Evolutionary conservation across 2,329 filamentous ascomycete species (phyloP), one percentile per base, ranked within the genome.

Genomic region (Diaporthe nobilis): DNA sequence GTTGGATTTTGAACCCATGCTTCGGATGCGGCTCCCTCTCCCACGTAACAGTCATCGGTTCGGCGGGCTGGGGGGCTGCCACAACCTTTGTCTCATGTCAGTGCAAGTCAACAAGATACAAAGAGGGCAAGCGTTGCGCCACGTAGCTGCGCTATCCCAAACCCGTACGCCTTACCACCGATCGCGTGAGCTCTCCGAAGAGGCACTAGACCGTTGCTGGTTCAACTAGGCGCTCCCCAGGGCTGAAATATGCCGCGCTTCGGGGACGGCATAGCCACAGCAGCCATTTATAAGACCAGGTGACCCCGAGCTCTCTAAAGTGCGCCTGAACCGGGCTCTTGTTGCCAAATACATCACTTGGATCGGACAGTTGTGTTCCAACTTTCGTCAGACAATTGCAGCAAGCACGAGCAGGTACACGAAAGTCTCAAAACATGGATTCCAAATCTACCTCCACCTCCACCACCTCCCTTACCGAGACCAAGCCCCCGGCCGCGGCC

Each of bases 361-460:
- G 12, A 31, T 1, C 2, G 2, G 28, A 6, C 22, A 1, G 12
- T 42, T 44, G 20, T 8, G 3, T 42, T 42, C 13, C 39, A 5
- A 37, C 2, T 3, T 10, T 37, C 2, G 4, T n/a, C 22, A 6
- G 20, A 39, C 4, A 39, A 22, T 2, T 9, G 82, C 80, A 82
- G 81, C 10, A 80, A 80, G 39, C 79, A 58, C 55, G 9, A 61
- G 13, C n/a, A 25, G n/a, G 13, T 12, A 51, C 3, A 25, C 28
- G 6, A 53, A 20, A 20, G 12, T 20, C 28, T 68, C 2, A 5
- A 63, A 17, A 17, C 0, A 68, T 68, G 63, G 47, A 49, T 25
- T 25, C 44, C 9, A 39, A 39, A 3, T 2, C 31, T 20, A 0
- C 63, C n/a, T 22, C 15, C 13, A 5, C 25, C 13, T 28, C 44